Evolutionary conservation across 176 grass and related monocot genomes (phyloP), one percentile per base, ranked within the genome.

Genomic region (Elymus sibiricus): DNA sequence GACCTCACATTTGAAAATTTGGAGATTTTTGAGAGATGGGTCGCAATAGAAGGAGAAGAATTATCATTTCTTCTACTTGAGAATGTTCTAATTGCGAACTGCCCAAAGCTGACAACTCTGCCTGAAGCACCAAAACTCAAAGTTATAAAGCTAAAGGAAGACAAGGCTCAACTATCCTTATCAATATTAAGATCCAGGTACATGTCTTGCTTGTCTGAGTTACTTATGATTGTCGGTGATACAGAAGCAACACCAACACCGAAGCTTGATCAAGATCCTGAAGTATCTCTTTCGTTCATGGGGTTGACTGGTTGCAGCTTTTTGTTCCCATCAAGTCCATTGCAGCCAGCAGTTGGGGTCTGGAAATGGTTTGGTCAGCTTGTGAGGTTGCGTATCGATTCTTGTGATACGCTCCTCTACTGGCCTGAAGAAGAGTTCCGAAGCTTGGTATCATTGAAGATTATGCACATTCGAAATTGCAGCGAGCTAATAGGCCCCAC

Each of bases 341-440:
- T 3, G 8, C 46, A 72, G 11, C 63, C 28, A 28, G 22, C 11
- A 16, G 9, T 65, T 40, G 67, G 64, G 26, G 35, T 39, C 7
- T 83, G 55, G 40, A 70, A 64, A 46, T 74, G 55, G 14, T 74
- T 75, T 63, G 4, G 9, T 63, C 34, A 44, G 7, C 70, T 84
- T 46, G 16, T 60, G 4, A 0, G 15, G 7, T 44, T 74, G 53
- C 0, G 1, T 3, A 74, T 83, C 16, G 0, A 0, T 0, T 29
- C 3, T 25, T 74, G 81, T 25, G 34, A 74, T 8, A 22, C 1
- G 9, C 82, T 75, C 37, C 24, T 84, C 70, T 64, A 34, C 12
- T 75, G 70, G 82, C 82, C 82, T 16, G 82, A 84, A 28, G 56
- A 75, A 24, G 82, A 75, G 38, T 84, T 84, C 51, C 17, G 7